Evolutionary conservation across 106 monocot species (phyloP), one percentile per base, ranked within the genome.

Genomic region (Phalaenopsis aphrodite): DNA sequence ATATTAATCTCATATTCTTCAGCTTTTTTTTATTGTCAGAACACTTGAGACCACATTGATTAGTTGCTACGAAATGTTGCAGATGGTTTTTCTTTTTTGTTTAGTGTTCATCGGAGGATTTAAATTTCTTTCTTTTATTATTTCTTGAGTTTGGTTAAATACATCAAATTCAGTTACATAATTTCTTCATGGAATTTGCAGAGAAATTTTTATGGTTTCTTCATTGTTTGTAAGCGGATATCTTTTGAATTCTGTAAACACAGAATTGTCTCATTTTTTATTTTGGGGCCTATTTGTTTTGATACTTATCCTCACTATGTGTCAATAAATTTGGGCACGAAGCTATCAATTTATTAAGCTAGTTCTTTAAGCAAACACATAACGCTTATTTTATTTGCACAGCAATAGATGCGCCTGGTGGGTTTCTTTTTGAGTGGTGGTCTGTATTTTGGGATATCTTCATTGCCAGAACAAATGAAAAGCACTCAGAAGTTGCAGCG

Each of bases 321-420:
- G 19, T 16, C 8, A 45, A n/a, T 74, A 74, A 69, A 69, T 69
- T 37, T 69, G 37, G 38, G 8, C 30, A 41, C 39, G 37, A 39
- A 37, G 30, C n/a, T 69, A 69, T 69, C 38, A 37, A 37, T 8
- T 69, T 39, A 69, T 37, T 38, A 69, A 39, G 39, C 38, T 39
- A 8, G 3, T 55, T 5, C 14, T 41, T 58, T 39, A 37, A 23
- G 65, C 7, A 79, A 43, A 41, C 4, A 66, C n/a, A 24, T 79
- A 66, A 79, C 10, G 5, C 46, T 79, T 79, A 66, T 8, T 16
- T 68, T 84, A 3, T 42, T 73, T 75, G 49, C 82, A 56, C 75
- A 97, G 97, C 97, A 58, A 98, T 98, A 75, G 97, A 98, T 90
- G 97, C 97, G 42, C 97, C 97, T 75, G 97, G 97, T 56, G 97